Evolutionary conservation across 768 basidiomycete species (phyloP).

Genomic region (Basidioascus undulatus): DNA sequence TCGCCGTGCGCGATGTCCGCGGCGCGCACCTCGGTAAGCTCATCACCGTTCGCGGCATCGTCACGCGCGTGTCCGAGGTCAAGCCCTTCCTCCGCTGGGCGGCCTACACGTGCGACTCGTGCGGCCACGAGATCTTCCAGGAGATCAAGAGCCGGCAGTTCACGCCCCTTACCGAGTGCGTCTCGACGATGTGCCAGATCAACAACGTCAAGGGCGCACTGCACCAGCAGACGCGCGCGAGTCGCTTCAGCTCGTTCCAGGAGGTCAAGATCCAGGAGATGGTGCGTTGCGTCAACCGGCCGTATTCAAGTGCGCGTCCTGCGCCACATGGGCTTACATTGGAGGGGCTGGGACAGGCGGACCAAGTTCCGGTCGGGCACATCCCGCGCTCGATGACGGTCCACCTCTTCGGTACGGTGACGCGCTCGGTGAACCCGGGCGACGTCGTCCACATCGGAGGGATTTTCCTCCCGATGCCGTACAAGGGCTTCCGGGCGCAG

Average conservation of each 20-base stretch:
- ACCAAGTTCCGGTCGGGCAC: slow-evolving; percentile 97
- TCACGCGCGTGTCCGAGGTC: slow-evolving; percentile 95
- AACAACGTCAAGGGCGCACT: slow-evolving; percentile 71
- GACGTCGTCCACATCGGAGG: slow-evolving; percentile 91
- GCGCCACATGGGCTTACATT: background rate
- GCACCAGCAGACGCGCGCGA: slow-evolving; percentile 96
- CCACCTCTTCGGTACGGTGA: slow-evolving; percentile 75
- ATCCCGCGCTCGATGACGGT: slow-evolving; percentile 96
- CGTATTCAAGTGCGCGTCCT: background rate
- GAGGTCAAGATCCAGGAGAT: slow-evolving; percentile 98
- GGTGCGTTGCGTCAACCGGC: slow-evolving; percentile 26
- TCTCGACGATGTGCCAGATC: slow-evolving; percentile 55
- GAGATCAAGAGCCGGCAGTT: slow-evolving; percentile 84
- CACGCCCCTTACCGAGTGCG: slow-evolving; percentile 65
- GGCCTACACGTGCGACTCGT: slow-evolving; percentile 88
- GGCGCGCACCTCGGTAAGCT: slow-evolving; percentile 67
- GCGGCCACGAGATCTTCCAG: slow-evolving; percentile 95
- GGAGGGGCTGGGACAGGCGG: slow-evolving; percentile 33
- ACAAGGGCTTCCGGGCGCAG: slow-evolving; percentile 89
- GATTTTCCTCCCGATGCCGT: slow-evolving; percentile 89
- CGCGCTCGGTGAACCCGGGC: slow-evolving; percentile 77
- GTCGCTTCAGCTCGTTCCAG: slow-evolving; percentile 91
- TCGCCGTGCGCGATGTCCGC: slow-evolving; percentile 80
- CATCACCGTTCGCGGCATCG: slow-evolving; percentile 91
- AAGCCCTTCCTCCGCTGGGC: slow-evolving; percentile 92